Base-by-base conservation (phyloP, 2,329 filamentous ascomycete species). In the Colletotrichum horii region DNA sequence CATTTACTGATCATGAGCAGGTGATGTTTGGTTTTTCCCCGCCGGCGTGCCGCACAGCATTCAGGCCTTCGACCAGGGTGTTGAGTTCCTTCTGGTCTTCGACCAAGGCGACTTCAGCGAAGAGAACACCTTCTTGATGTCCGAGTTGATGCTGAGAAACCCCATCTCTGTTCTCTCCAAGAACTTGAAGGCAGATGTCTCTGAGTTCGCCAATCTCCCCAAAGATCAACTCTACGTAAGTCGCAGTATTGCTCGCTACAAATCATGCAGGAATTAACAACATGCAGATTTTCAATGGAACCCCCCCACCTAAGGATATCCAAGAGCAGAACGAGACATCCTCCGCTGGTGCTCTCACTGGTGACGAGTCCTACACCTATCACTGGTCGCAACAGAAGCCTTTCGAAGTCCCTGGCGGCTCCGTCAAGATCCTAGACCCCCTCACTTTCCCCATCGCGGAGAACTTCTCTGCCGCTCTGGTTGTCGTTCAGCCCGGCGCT, bases 81-180 rank as follows among this genome's bases (percentile, higher is more conserved):
- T 83, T 55, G 91, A 93, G 79, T 92, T 92, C 79, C 84, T 93
- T 2, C 85, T 93, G 4, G 87, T 93, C 65, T 93, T 93, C 77
- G 88, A 93, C 81, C 83, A 89, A 71, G 91, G 91, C 6, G 81
- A 82, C 7, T 93, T 92, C 82, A 89, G 86, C 67, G 91, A 93
- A 81, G 89, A 92, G 71, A 86, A 85, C 61, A 93, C 91, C 0
- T 92, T 91, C 83, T 85, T 93, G 5, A 85, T 91, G 19, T 87
- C 88, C 3, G 88, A 91, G 79, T 85, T 90, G 78, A 85, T 91
- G 72, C 80, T 87, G 43, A 85, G 88, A 26, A 91, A 88, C 30
- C 87, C 87, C 8, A 85, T 87, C 6, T 87, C 88, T 38, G 88
- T 92, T 4, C 84, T 91, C 58, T 87, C 89, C 32, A 92, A 92